These are phyloP conservation scores for Podospora conica DNA, from an alignment of 495 filamentous ascomycete species.

Conservation along the genomic window DNA sequence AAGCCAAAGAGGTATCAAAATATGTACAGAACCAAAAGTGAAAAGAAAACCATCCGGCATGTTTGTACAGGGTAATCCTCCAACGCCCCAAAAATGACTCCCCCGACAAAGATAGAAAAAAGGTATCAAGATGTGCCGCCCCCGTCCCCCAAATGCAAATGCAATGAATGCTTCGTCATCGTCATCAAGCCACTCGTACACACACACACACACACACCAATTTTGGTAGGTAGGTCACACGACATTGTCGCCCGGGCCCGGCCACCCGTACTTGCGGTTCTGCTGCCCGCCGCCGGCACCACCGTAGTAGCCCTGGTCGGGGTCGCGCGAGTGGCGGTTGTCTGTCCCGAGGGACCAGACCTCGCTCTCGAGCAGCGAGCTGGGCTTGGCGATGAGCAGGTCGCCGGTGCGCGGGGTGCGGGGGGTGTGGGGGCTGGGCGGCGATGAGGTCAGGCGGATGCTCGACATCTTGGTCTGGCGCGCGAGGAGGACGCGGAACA, in stretches of 20 bases:
- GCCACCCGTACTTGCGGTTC: background rate
- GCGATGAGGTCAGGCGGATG: background rate
- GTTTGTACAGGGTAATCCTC: background rate
- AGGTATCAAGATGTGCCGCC: background rate
- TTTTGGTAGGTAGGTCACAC: background rate
- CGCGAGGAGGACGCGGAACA: slow-evolving; percentile 19
- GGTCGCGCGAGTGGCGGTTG: background rate
- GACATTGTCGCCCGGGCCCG: background rate
- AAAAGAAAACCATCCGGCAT: background rate
- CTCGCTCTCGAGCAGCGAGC: background rate
- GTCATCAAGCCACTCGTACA: background rate
- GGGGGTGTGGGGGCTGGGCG: background rate
- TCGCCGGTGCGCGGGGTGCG: background rate
- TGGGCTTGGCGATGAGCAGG: background rate
- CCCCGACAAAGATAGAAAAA: background rate
- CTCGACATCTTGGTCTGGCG: background rate
- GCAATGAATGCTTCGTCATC: background rate
- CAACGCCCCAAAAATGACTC: background rate
- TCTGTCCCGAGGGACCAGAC: background rate
- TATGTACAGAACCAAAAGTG: background rate
- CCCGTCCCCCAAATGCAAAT: background rate
- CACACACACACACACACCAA: no score
- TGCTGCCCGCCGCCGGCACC: background rate
- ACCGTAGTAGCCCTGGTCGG: background rate
- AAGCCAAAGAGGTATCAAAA: background rate